Conservation (phyloP, 257 asterid species). For the Ballota nigra region DNA sequence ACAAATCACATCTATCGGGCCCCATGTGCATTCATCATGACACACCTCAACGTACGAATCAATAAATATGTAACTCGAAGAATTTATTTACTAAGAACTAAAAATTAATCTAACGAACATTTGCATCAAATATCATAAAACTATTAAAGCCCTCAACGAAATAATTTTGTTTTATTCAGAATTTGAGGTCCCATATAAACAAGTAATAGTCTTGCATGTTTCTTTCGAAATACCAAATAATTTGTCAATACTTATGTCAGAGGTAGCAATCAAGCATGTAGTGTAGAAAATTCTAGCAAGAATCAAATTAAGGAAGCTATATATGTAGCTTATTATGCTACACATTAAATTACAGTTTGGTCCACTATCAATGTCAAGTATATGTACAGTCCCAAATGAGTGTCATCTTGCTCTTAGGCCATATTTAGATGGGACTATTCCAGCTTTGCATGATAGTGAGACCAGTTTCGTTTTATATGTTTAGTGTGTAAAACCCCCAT, state of each 20-base stretch:
- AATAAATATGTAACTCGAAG: not conserved
- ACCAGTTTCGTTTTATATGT: not conserved
- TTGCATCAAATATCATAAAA: not conserved
- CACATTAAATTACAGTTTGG: constrained; percentile 3
- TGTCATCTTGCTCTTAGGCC: not conserved
- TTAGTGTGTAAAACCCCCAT: not conserved
- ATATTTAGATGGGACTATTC: constrained; percentile 32
- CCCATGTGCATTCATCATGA: not conserved
- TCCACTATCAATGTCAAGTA: constrained; percentile 20
- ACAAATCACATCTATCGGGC: constrained; percentile 19
- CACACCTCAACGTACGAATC: not conserved
- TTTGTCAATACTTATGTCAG: constrained; percentile 27
- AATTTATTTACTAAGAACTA: not conserved
- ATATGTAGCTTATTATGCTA: constrained; percentile 8
- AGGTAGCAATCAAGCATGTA: constrained; percentile 33
- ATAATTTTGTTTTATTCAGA: constrained; percentile 18
- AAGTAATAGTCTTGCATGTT: constrained; percentile 27
- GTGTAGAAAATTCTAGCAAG: constrained; percentile 17
- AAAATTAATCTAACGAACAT: not conserved
- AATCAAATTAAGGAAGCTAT: constrained; percentile 23
- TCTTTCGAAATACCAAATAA: not conserved
- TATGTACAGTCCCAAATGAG: too few species aligned
- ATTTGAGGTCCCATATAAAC: constrained; percentile 32
- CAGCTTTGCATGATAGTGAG: constrained; percentile 41
- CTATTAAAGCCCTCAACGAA: not conserved